Base-by-base conservation (phyloP, 2,329 filamentous ascomycete species). In the Calonectria fujianensis region DNA sequence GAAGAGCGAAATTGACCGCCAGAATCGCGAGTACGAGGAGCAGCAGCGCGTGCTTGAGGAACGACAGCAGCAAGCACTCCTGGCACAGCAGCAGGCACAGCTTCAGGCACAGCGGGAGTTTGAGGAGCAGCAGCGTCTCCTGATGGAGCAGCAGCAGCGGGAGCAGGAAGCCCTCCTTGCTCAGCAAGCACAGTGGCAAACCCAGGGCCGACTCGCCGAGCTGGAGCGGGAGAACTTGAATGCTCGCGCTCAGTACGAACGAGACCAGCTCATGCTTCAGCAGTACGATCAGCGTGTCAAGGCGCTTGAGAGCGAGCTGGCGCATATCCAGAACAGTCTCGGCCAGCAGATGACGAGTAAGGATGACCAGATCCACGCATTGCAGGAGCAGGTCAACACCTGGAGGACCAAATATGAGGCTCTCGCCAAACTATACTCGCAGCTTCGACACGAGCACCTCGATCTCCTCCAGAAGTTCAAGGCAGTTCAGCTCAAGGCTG, bases 361-460 rank as follows among this genome's bases (percentile, higher is more conserved):
- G 83, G 97, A 99, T 82, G 97, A 98, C 80, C 96, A 98, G 85
- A 96, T 99, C 80, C 90, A 93, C 31, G 93, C 97, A 2, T 88
- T 99, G 27, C 97, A 98, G 82, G 97, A 98, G 86, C 97, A 98
- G 86, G 94, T 98, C 78, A 98, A 98, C 85, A 98, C 96, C 0
- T 99, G 97, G 97, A 91, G 97, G 73, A 94, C 94, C 68, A 99
- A 99, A 85, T 99, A 99, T 82, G 97, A 99, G 85, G 95, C 96
- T 0, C 88, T 99, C 65, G 97, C 97, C 31, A 99, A 98, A 87
- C 90, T 99, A 18, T 99, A 99, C 86, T 98, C 96, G 10, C 97
- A 99, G 86, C 89, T 99, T 75, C 94, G 97, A 68, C 94, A 97
- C 78, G 97, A 99, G 85, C 97, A 99, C 87, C 89, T 99, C 39